Evolutionary conservation across 2,329 filamentous ascomycete genomes (phyloP).

Genomic region (Arthrobotrys sinensis): DNA sequence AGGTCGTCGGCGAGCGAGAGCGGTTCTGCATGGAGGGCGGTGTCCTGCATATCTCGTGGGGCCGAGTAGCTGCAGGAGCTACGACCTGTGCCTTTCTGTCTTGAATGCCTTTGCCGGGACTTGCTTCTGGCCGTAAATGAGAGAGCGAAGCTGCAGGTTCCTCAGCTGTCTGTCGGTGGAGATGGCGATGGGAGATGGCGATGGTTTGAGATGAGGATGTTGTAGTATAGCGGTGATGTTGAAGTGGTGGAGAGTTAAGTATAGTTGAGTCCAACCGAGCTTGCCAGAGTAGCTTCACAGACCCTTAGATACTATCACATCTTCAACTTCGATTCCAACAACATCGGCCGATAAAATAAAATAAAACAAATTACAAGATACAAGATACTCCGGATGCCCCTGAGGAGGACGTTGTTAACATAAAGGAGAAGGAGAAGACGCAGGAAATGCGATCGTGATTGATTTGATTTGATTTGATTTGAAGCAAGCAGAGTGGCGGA

Average conservation of each 20-base stretch:
- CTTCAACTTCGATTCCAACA: background rate
- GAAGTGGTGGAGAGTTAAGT: background rate
- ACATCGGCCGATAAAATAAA: background rate
- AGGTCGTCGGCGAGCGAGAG: constrained; percentile 24
- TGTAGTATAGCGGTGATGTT: background rate
- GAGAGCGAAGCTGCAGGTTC: too few relatives aligned
- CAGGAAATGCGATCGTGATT: background rate
- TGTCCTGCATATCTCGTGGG: background rate
- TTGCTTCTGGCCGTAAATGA: too few relatives aligned
- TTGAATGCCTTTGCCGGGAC: too few relatives aligned
- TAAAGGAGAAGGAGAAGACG: background rate
- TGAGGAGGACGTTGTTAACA: background rate
- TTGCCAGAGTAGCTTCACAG: too few relatives aligned
- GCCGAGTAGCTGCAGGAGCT: too few relatives aligned
- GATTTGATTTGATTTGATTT: background rate
- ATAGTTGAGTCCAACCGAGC: background rate
- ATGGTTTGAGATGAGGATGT: background rate
- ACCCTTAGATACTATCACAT: constrained; percentile 4
- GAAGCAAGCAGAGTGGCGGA: constrained; percentile 6
- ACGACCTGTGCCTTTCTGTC: too few relatives aligned
- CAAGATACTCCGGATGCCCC: background rate
- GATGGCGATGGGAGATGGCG: constrained; percentile 2
- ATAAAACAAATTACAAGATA: too few relatives aligned
- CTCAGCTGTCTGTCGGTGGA: background rate
- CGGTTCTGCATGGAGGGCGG: constrained; percentile 42